These are phyloP conservation scores for Boletales sp. DNA, from an alignment of 768 basidiomycete genomes.

Conservation along the genomic window DNA sequence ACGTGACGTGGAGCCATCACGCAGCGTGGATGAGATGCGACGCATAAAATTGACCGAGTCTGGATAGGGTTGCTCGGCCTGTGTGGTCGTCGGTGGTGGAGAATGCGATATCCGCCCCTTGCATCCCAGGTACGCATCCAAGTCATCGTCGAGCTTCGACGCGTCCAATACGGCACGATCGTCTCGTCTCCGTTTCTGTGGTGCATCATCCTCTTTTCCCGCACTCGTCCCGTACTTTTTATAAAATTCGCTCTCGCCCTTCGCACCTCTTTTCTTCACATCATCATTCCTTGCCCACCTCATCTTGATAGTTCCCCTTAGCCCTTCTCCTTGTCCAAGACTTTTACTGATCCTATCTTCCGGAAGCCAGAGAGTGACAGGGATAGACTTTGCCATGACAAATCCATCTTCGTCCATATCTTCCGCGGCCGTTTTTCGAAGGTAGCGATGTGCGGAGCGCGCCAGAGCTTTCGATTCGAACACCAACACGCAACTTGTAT, in stretches of 20 bases:
- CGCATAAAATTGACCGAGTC: conserved; percentile 40
- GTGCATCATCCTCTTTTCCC: conserved; percentile 54
- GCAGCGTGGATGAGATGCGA: conserved; percentile 41
- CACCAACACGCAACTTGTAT: conserved; percentile 77
- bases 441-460: conserved; percentile 43
- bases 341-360: conserved; percentile 73
- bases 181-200: conserved; percentile 36
- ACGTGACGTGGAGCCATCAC: conserved; percentile 16
- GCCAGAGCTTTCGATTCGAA: conserved; percentile 58
- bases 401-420: conserved; percentile 53
- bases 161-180: conserved; percentile 32
- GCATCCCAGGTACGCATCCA: conserved; percentile 64
- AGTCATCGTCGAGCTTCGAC: conserved; percentile 58
- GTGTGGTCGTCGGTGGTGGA: conserved; percentile 63
- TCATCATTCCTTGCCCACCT: conserved; percentile 73
- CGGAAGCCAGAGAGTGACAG: conserved; percentile 73
- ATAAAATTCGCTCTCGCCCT: conserved; percentile 73
- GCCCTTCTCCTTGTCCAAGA: conserved; percentile 63
- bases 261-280: conserved; percentile 75
- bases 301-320: conserved; percentile 66
- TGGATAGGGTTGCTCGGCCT: conserved; percentile 57
- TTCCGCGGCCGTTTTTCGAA: conserved; percentile 52
- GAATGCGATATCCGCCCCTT: conserved; percentile 33
- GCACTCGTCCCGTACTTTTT: conserved; percentile 63
- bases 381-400: conserved; percentile 64